Evolutionary conservation across 179 eudicot genomes (phyloP), one percentile per base, ranked within the genome.

Genomic region (Monotropa hypopitys): DNA sequence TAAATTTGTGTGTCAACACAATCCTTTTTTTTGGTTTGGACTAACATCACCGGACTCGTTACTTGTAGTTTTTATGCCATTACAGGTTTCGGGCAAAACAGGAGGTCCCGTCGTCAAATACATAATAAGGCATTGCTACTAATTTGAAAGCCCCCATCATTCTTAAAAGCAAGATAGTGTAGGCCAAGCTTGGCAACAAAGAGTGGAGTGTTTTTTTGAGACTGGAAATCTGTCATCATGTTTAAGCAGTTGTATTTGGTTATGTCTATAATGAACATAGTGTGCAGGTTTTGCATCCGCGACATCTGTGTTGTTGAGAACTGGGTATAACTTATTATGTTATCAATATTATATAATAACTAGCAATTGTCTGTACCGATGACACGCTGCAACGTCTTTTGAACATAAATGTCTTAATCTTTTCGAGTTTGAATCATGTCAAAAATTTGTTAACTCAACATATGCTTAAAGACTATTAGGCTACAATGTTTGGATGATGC

Each of bases 1-100:
- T 83, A 66, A 81, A 43, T 50, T 56, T 13, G 63, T 56, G 13
- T 28, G 8, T 9, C 46, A 21, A 53, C 30, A n/a, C n/a, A n/a
- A n/a, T n/a, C 12, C 15, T 7, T 40, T 77, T 23, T 12, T 8
- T 8, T 33, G 13, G 20, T 49, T 23, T 40, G 45, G 50, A 75
- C 75, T 56, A 13, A 8, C 15, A 33, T 40, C 7, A 26, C 42
- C 51, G 12, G 23, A 18, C 15, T 23, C 7, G 20, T 50, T 43
- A 49, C 20, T 15, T 3, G 0, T 20, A n/a, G 75, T 28, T 38
- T 50, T 35, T 3, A 71, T 70, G 74, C 59, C 74, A 28, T 50
- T 42, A 20, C 46, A 51, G 62, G 20, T 50, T 15, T 30, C 57
- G 20, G 50, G 50, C 42, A 28, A 47, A 71, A 30, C 40, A 49